Base-by-base conservation (phyloP, 2,329 filamentous ascomycete genomes). In the Monilinia polystroma region DNA sequence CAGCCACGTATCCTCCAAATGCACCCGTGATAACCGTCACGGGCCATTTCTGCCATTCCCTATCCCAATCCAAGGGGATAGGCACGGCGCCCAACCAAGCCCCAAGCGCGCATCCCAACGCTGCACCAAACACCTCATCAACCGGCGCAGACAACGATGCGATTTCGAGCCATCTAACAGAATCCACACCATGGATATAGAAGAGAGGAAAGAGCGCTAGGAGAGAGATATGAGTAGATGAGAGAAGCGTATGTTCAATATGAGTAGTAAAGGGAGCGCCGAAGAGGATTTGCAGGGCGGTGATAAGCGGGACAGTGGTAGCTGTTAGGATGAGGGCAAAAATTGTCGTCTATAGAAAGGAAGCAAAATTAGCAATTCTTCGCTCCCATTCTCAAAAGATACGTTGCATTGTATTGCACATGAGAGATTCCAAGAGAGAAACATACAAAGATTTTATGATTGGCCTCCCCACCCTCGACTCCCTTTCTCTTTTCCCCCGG, bases 11-110 rank as follows among this genome's bases (percentile, higher is more conserved):
- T 1, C 95, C 95, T 7, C 86, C 79, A 78, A 96, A 98, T 23
- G 90, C 83, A 3, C 95, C 95, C 2, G 86, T 87, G 5, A 98
- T 79, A 67, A 99, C 90, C 0, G 95, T 99, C 58, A 98, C 89
- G 0, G 95, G 95, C 91, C 94, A 99, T 78, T 90, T 91, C 85
- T 99, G 95, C 95, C 95, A 99, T 73, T 96, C 93, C n/a, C 95
- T 88, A 77, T 99, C 95, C 94, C 94, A 98, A 77, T 99, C 95
- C 72, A 99, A 81, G 2, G 95, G 95, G 73, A 99, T 98, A 0
- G 96, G 95, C 64, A 98, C 87, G 10, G 95, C 95, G 4, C 95
- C 95, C 53, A 97, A 80, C 95, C 95, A 98, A 52, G 92, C 92
- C 7, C 95, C 95, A 1, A 94, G 74, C 35, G 90, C 81, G 0